A percentile compares a stretch with the other conserved stretches of the same genome.
Evolutionary conservation across 2,329 filamentous ascomycete genomes (phyloP).

Genomic region (Colletotrichum trifolii): DNA sequence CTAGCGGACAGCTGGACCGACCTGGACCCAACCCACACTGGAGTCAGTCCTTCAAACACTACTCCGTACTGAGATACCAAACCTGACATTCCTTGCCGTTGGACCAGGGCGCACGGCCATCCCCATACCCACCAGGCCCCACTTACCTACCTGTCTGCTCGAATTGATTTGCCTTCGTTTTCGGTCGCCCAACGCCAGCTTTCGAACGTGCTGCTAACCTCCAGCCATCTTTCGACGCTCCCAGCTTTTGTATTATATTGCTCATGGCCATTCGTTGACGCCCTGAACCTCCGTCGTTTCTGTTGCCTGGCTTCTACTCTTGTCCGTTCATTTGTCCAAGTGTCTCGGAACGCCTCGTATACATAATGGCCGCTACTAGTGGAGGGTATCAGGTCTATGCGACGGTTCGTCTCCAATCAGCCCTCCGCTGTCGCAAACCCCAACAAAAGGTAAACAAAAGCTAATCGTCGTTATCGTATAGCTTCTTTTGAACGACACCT

Average conservation of each 20-base stretch:
- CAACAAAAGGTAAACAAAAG: constrained; percentile 33
- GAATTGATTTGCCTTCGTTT: not conserved
- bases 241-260: constrained; percentile 14
- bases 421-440: constrained; percentile 13
- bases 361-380: constrained; percentile 49
- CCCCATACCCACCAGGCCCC: no score
- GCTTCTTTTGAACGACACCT: constrained; percentile 92
- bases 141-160: no score
- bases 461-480: constrained; percentile 52
- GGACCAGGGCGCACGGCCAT: no score
- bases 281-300: not conserved
- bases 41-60: no score
- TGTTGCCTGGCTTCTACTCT: constrained; percentile 22
- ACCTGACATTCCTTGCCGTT: no score
- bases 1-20: no score
- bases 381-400: constrained; percentile 65
- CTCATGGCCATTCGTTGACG: constrained; percentile 33
- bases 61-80: no score
- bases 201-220: constrained; percentile 24
- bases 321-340: constrained; percentile 12
- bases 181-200: constrained; percentile 21
- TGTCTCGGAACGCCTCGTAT: constrained; percentile 36
- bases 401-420: constrained; percentile 57
- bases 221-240: constrained; percentile 10
- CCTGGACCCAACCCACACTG: no score